phyloP scores from a whole-genome alignment of 495 filamentous ascomycete species.

The Lasiosphaeria ovina region DNA sequence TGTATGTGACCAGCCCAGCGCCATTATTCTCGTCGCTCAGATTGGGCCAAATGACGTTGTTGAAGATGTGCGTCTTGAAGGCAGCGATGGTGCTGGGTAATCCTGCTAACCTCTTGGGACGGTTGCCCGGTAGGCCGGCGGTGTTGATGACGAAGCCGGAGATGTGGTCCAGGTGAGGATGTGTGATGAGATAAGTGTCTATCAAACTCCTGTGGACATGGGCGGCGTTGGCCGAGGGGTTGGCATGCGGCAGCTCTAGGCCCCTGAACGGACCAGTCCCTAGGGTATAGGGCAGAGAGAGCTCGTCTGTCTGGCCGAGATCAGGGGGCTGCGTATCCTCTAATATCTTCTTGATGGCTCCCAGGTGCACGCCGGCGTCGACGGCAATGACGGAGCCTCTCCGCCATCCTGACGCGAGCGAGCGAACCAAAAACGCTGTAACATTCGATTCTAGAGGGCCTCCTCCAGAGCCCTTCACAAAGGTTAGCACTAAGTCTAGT shows the following conservation, averaged over 20 bases:
- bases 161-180: conserved; percentile 92
- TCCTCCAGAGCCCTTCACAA: conserved; percentile 76
- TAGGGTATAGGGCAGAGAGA: conserved; percentile 37
- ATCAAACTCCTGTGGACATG: conserved; percentile 75
- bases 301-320: conserved; percentile 38
- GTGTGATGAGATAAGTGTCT: conserved; percentile 85
- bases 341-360: conserved; percentile 74
- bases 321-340: conserved; percentile 44
- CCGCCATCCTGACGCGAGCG: conserved; percentile 71
- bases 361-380: conserved; percentile 87
- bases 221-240: conserved; percentile 71
- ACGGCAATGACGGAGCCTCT: conserved; percentile 81
- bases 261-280: conserved; percentile 68
- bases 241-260: conserved; percentile 59
- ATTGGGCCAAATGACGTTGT: conserved; percentile 97
- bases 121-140: conserved; percentile 68
- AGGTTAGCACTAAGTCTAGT: conserved; percentile 23
- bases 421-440: conserved; percentile 85
- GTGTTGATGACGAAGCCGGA: conserved; percentile 91
- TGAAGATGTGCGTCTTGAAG: conserved; percentile 92
- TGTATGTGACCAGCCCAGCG: conserved; percentile 86
- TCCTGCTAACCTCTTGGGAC: conserved; percentile 79
- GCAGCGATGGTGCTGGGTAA: conserved; percentile 81
- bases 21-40: conserved; percentile 94
- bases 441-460: conserved; percentile 87